phyloP scores from a whole-genome alignment of 2,329 filamentous ascomycete species.

The Arthroderma sp. region DNA sequence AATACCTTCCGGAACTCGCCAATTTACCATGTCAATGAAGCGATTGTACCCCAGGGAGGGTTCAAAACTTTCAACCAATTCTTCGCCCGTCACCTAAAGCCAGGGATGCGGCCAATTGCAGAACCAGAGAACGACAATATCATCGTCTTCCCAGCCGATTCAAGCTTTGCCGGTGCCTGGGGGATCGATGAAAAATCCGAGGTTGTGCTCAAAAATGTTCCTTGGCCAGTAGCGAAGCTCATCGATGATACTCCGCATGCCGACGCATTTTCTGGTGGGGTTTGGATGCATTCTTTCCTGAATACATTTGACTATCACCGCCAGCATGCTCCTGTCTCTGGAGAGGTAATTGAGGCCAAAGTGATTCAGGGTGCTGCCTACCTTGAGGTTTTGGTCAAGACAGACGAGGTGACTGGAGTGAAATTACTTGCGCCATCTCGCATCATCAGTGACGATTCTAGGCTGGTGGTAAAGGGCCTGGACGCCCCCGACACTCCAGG shows the following conservation, averaged over 20 bases:
- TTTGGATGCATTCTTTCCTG: conserved; percentile 31
- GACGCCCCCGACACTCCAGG: conserved; percentile 25
- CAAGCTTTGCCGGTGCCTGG: conserved; percentile 20
- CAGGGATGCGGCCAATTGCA: conserved; percentile 21
- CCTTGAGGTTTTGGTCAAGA: conserved; percentile 20
- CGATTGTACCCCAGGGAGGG: conserved; percentile 19
- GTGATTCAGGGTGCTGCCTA: conserved; percentile 27
- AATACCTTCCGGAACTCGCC: conserved; percentile 21
- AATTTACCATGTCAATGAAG: conserved; percentile 21
- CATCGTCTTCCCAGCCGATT: conserved; percentile 27
- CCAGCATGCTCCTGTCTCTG: conserved; percentile 28
- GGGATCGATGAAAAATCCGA: conserved; percentile 11
- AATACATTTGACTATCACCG: conserved; percentile 31
- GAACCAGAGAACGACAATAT: conserved; percentile 16
- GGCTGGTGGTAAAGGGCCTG: conserved; percentile 3
- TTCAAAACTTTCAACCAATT: conserved; percentile 31
- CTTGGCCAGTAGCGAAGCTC: conserved; percentile 26
- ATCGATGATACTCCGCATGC: conserved; percentile 18
- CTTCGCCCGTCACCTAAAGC: conserved; percentile 27
- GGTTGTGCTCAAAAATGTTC: conserved; percentile 26
- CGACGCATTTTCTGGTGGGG: conserved; percentile 26
- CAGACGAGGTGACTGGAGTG: neutral
- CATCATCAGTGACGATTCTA: too few relatives aligned
- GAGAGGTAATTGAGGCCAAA: conserved; percentile 25
- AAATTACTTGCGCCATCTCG: neutral